Base-by-base conservation (phyloP, 2,329 filamentous ascomycete species). In the Penicillium paneum region DNA sequence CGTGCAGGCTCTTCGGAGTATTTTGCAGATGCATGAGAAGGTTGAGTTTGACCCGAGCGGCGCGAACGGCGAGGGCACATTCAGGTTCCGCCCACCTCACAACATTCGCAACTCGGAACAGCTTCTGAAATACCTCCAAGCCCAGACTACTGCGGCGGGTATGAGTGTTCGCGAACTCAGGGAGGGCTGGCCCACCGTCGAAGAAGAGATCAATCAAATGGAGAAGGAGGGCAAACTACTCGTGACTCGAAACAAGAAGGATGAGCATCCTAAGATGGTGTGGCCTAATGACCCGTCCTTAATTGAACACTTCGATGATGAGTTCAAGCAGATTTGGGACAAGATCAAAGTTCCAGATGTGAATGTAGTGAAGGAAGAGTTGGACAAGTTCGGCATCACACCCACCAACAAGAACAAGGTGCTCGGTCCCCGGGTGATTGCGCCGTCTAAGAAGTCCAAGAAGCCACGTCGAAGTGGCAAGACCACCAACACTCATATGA, bases 161-260 rank as follows among this genome's bases (percentile, higher is more conserved):
- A 83, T 97, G 51, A 82, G 81, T 35, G 90, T 97, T 59, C 91
- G 91, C 71, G 91, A 97, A 66, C 82, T 99, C 58, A 96, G 96
- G 75, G 94, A 99, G 71, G 94, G 94, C 59, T 99, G 94, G 94
- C 86, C 88, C 24, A 87, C 88, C 65, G 95, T 91, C 67, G 86
- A 92, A 57, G 83, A 87, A 19, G 83, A 88, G 10, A 88, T 99
- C 70, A 83, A 88, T 59, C 80, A 83, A 63, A 81, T 99, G 48
- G 93, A 97, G 77, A 76, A 75, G 38, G 83, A 89, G 70, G 87
- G 92, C 67, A 87, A 88, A 72, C 81, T 97, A 42, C 81, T 97
- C 34, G 90, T 97, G 6, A 89, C 90, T 21, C 85, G 92, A 57
- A 92, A 92, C 52, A 95, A 94, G 76, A 97, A 97, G 78, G 93